phyloP scores from a whole-genome alignment of 2,329 filamentous ascomycete species.

The Plenodomus tracheiphilus region DNA sequence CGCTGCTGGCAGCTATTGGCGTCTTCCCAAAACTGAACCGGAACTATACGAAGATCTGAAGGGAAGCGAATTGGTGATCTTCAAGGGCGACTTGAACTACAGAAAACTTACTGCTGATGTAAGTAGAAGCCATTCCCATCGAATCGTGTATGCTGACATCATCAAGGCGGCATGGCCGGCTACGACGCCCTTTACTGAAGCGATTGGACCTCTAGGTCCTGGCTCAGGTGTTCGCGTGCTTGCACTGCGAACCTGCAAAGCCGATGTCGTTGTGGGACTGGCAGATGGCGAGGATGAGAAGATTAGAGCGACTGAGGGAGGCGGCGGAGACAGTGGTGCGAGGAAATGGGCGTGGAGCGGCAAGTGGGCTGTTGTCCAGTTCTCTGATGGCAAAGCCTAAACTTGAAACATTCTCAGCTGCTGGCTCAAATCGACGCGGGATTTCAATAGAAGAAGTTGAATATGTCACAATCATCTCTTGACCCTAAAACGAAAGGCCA shows the following conservation, averaged over 20 bases:
- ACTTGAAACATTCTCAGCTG: too few relatives aligned
- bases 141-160: constrained; percentile 8
- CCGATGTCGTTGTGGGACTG: constrained; percentile 92
- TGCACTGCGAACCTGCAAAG: constrained; percentile 91
- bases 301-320: constrained; percentile 67
- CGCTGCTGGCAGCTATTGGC: constrained; percentile 83
- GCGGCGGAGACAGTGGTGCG: constrained; percentile 69
- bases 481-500: too few relatives aligned
- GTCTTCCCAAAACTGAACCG: constrained; percentile 70
- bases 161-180: constrained; percentile 75
- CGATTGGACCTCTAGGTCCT: constrained; percentile 82
- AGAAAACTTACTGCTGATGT: constrained; percentile 89
- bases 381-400: constrained; percentile 67
- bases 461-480: too few relatives aligned
- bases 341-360: constrained; percentile 94
- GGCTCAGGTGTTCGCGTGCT: constrained; percentile 82
- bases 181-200: constrained; percentile 80
- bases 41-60: constrained; percentile 77
- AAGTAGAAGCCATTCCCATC: constrained; percentile 44
- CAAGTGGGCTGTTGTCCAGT: constrained; percentile 94
- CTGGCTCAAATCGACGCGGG: too few relatives aligned
- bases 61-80: constrained; percentile 83
- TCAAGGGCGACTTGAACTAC: constrained; percentile 98
- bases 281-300: constrained; percentile 80
- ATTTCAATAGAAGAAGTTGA: too few relatives aligned